Percentiles rank a stretch among this genome's conserved stretches.
phyloP scores from a whole-genome alignment of 768 basidiomycete genomes.

The Mycena crocata region DNA sequence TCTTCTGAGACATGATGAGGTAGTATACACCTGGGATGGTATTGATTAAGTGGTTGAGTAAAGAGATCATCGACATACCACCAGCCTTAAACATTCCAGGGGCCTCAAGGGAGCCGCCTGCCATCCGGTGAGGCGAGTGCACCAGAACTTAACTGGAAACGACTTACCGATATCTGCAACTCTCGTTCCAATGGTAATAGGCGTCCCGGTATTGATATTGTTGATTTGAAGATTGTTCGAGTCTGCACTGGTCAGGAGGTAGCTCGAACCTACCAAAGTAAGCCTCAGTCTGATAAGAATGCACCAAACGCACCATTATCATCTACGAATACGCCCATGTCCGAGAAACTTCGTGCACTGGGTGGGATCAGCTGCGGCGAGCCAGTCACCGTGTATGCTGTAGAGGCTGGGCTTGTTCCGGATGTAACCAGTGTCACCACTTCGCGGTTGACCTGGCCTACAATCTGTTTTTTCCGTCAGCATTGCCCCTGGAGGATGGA shows the following conservation, averaged over 20 bases:
- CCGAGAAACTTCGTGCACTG: conserved; percentile 26
- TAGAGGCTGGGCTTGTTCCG: conserved; percentile 11
- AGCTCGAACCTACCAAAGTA: conserved; percentile 1
- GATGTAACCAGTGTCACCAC: conserved; percentile 27
- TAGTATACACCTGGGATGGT: conserved; percentile 17
- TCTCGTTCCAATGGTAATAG: conserved; percentile 21
- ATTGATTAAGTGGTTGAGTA: neutral
- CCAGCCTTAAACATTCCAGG: conserved; percentile 22
- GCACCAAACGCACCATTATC: conserved; percentile 5
- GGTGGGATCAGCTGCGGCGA: conserved; percentile 28
- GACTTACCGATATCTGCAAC: conserved; percentile 19
- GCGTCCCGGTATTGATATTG: conserved; percentile 18
- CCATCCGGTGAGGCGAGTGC: neutral
- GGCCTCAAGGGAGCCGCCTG: conserved; percentile 13
- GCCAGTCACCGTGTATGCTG: conserved; percentile 27
- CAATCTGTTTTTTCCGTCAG: conserved; percentile 13
- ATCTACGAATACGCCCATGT: conserved; percentile 33
- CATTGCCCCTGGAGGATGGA: neutral
- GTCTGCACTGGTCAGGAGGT: conserved; percentile 32
- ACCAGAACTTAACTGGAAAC: neutral
- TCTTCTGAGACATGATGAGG: conserved; percentile 22
- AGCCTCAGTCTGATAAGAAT: no score
- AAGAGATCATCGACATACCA: neutral
- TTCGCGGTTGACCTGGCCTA: conserved; percentile 30
- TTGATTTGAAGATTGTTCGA: conserved; percentile 34